A percentile compares a stretch with the other conserved stretches of the same genome.
Conservation (phyloP, 306 rosid genomes). For the Rubus idaeus region DNA sequence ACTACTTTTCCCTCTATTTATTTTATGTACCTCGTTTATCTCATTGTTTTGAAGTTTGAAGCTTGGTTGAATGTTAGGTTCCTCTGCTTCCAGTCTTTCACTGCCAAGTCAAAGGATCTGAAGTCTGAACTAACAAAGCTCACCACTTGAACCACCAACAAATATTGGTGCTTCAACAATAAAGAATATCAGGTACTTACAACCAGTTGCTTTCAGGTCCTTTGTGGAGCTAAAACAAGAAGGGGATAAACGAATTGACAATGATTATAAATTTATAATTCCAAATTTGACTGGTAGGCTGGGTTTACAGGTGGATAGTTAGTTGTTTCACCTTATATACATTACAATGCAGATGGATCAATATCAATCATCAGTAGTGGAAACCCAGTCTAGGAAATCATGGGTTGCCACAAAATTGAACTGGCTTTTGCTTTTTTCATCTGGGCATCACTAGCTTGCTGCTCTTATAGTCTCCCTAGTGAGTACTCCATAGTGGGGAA, state of each 20-base stretch:
- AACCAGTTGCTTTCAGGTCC: background rate
- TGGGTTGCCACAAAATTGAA: conserved; percentile 45
- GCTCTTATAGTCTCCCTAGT: conserved; percentile 39
- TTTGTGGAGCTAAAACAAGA: background rate
- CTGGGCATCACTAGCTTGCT: conserved; percentile 37
- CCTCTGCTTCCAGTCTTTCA: conserved; percentile 8
- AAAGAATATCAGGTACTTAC: background rate
- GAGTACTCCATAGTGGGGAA: conserved; percentile 48
- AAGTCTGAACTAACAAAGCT: background rate
- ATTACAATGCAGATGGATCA: conserved; percentile 9
- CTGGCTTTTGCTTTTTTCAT: conserved; percentile 34
- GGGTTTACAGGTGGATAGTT: conserved; percentile 5
- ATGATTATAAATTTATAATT: background rate
- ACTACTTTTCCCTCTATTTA: background rate
- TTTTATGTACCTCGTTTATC: no score
- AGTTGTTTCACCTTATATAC: conserved; percentile 33
- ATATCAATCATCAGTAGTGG: conserved; percentile 7
- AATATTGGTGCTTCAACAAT: conserved; percentile 14
- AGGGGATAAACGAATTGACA: background rate
- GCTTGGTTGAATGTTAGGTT: conserved; percentile 25
- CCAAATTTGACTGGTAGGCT: conserved; percentile 60
- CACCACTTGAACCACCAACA: conserved; percentile 15
- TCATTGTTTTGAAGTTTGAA: background rate
- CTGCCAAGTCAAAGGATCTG: conserved; percentile 18
- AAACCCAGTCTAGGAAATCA: conserved; percentile 28